A percentile compares a stretch with the other conserved stretches of the same genome.
Evolutionary conservation across 1,284 basidiomycete genomes (phyloP).

Genomic region (Schizophyllum amplum): DNA sequence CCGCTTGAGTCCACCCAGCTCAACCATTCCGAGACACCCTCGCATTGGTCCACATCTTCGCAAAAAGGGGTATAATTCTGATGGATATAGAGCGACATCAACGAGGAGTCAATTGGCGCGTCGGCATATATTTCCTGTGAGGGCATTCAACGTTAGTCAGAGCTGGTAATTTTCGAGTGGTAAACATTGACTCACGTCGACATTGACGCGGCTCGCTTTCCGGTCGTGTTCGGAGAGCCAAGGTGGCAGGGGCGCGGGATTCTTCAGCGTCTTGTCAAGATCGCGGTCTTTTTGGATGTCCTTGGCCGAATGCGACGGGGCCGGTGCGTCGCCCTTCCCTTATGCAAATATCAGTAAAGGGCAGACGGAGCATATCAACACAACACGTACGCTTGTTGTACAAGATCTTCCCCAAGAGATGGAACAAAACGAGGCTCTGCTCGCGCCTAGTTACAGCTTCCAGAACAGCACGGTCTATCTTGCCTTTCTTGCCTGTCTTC

Average conservation of each 20-base stretch:
- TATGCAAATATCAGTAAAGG: slow-evolving; percentile 1
- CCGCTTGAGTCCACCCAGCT: slow-evolving; percentile 76
- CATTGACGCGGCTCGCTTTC: slow-evolving; percentile 69
- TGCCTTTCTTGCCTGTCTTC: slow-evolving; percentile 22
- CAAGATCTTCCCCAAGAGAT: slow-evolving; percentile 87
- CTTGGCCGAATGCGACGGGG: slow-evolving; percentile 42
- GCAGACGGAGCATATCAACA: neutral
- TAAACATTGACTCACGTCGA: slow-evolving; percentile 56
- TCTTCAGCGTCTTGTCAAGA: slow-evolving; percentile 40
- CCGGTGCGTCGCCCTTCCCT: slow-evolving; percentile 69
- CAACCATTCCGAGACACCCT: slow-evolving; percentile 66
- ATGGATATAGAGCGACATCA: slow-evolving; percentile 87
- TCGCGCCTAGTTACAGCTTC: slow-evolving; percentile 77
- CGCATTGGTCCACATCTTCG: slow-evolving; percentile 69
- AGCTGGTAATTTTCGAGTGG: neutral
- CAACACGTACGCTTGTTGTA: slow-evolving; percentile 93
- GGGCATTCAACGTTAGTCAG: slow-evolving; percentile 1
- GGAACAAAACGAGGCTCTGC: slow-evolving; percentile 83
- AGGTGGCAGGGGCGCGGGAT: slow-evolving; percentile 45
- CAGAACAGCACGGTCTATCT: slow-evolving; percentile 31
- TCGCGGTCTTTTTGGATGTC: slow-evolving; percentile 51
- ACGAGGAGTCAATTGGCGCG: slow-evolving; percentile 84
- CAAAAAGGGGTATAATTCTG: slow-evolving; percentile 90
- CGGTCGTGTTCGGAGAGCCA: slow-evolving; percentile 55
- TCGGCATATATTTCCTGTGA: slow-evolving; percentile 69